Evolutionary conservation across 2,329 filamentous ascomycete species (phyloP).

Genomic region (Fonsecaea erecta): DNA sequence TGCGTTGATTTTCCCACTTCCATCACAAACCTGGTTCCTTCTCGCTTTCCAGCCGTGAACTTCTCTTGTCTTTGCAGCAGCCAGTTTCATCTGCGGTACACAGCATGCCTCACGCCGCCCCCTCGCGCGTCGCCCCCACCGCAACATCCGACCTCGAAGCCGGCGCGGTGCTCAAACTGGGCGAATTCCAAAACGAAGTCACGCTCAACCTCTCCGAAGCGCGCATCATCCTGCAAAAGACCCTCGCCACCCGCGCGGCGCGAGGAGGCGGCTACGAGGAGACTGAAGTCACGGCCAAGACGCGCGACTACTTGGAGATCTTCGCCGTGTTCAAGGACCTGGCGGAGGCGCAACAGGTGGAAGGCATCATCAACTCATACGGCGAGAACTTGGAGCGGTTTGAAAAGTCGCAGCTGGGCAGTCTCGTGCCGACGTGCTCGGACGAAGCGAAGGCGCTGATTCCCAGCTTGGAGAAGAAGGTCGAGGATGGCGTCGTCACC

Average conservation of each 20-base stretch:
- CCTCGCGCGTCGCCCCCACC: conserved; percentile 42
- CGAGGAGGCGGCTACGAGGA: conserved; percentile 48
- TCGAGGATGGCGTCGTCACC: conserved; percentile 53
- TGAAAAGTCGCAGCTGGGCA: conserved; percentile 80
- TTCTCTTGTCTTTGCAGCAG: background rate
- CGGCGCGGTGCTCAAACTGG: conserved; percentile 76
- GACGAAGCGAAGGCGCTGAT: conserved; percentile 98
- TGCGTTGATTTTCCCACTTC: background rate
- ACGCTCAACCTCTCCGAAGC: conserved; percentile 92
- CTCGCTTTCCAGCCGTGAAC: background rate
- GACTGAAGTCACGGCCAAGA: conserved; percentile 73
- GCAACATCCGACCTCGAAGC: conserved; percentile 84
- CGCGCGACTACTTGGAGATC: conserved; percentile 87
- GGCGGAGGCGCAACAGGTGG: conserved; percentile 92
- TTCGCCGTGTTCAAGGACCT: conserved; percentile 96
- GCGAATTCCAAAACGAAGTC: conserved; percentile 91
- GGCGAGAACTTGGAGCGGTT: conserved; percentile 80
- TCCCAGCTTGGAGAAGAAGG: conserved; percentile 85
- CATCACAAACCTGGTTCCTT: background rate
- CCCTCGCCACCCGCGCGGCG: conserved; percentile 66
- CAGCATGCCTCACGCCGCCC: conserved; percentile 36
- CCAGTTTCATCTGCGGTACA: background rate
- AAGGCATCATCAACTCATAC: conserved; percentile 79
- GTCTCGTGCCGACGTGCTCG: conserved; percentile 85
- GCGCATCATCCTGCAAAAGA: conserved; percentile 85